These are phyloP conservation scores for Salix dunnii DNA, from an alignment of 345 rosid genomes.

Conservation along the genomic window DNA sequence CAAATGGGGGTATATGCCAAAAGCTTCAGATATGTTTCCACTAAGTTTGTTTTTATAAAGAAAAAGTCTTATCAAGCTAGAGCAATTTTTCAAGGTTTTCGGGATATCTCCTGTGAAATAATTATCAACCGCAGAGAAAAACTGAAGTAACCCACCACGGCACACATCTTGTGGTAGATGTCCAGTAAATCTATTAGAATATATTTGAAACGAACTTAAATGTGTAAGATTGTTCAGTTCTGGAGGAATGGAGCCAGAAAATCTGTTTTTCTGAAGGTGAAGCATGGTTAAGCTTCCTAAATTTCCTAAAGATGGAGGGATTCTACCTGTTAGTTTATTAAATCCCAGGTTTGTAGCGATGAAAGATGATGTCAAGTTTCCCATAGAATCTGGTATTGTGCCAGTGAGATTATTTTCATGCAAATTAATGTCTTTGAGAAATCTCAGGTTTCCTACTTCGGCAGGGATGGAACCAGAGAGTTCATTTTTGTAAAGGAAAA, in stretches of 20 bases:
- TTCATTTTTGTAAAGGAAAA: not conserved
- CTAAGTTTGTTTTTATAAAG: not conserved
- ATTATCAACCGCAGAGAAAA: not conserved
- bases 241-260: not conserved
- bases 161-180: not conserved
- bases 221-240: not conserved
- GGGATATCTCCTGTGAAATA: not conserved
- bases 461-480: slow-evolving; percentile 2
- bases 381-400: not conserved
- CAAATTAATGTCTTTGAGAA: not conserved
- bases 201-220: not conserved
- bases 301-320: not conserved
- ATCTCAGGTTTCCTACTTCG: not conserved
- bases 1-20: not conserved
- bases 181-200: not conserved
- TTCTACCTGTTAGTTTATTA: not conserved
- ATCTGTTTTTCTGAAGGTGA: fast-evolving
- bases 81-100: not conserved
- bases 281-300: not conserved
- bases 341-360: fast-evolving
- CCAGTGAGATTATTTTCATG: not conserved
- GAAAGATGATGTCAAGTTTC: not conserved
- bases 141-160: not conserved
- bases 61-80: not conserved
- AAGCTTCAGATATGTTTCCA: not conserved